Percentiles rank a stretch among this genome's conserved stretches.
These are phyloP conservation scores for Kalaharituber pfeilii DNA, from an alignment of 2,329 filamentous ascomycete species.

Conservation along the genomic window DNA sequence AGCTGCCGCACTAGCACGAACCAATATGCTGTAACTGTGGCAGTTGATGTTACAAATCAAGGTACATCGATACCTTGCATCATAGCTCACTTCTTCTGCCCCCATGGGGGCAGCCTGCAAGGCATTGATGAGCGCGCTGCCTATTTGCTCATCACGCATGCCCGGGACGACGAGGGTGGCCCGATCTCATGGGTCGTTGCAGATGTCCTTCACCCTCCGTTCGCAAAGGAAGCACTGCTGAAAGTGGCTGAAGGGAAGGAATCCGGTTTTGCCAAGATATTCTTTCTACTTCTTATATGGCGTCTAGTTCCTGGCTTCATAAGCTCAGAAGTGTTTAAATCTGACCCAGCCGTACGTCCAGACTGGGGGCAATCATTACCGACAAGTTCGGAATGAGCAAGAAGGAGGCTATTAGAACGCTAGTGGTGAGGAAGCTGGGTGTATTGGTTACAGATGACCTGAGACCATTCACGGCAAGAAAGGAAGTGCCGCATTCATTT, in stretches of 20 bases:
- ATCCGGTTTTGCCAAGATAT: not conserved
- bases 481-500: no score
- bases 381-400: no score
- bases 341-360: no score
- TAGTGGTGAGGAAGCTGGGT: not conserved
- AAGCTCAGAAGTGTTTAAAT: no score
- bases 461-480: no score
- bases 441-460: not conserved
- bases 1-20: no score
- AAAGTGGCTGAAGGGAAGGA: not conserved
- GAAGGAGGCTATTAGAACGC: not conserved
- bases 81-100: not conserved
- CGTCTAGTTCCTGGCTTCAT: not conserved
- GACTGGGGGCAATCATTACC: no score
- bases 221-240: no score
- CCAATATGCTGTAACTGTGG: no score
- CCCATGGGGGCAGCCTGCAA: not conserved
- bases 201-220: not conserved
- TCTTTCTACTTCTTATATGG: not conserved
- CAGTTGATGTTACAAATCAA: no score
- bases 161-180: not conserved
- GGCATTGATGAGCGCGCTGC: not conserved
- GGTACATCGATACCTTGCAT: no score
- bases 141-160: not conserved
- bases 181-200: not conserved